Base-by-base conservation (phyloP, 2,329 filamentous ascomycete genomes). In the Lasiodiplodia theobromae region DNA sequence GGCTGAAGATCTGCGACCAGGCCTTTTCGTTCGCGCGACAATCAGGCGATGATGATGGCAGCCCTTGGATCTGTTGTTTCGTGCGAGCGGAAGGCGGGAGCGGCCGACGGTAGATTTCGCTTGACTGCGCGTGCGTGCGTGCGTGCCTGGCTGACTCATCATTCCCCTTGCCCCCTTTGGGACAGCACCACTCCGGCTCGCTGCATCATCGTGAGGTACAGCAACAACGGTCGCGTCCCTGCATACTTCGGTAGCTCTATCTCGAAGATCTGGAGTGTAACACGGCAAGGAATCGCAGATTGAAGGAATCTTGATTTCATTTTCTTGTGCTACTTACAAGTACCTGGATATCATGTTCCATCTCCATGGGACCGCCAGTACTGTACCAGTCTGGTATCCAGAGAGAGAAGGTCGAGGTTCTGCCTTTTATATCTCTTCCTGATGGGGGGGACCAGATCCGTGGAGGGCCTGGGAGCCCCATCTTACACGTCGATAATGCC, bases 171-270 rank as follows among this genome's bases (percentile, higher is more conserved):
- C 21, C 37, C 5, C 28, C 31, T n/a, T 49, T 8, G 10, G 28
- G 47, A n/a, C 2, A n/a, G 18, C 57, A 7, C 10, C 18, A 34
- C 31, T 34, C 31, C 8, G 31, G 31, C 31, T 34, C 31, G 31
- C 31, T 34, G 31, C 31, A 31, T 21, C 44, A 11, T 52, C 47
- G 40, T 64, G 47, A 40, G 12, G 44, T 53, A 31, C 60, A 37
- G 51, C 60, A 64, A 64, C 47, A 38, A 12, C 40, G 44, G 18
- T n/a, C 44, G 40, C 58, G 57, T 28, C 25, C 57, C 38, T 62
- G 60, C 60, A 31, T 52, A 7, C 44, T 40, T 31, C 10, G 7
- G 23, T 23, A 23, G 28, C 16, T 8, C 40, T 51, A 37, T 51
- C 21, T 1, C 16, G 40, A 28, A 44, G 11, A 18, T 25, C 44